phyloP scores from a whole-genome alignment of 345 rosid genomes.

The Pugionium dolabratum region DNA sequence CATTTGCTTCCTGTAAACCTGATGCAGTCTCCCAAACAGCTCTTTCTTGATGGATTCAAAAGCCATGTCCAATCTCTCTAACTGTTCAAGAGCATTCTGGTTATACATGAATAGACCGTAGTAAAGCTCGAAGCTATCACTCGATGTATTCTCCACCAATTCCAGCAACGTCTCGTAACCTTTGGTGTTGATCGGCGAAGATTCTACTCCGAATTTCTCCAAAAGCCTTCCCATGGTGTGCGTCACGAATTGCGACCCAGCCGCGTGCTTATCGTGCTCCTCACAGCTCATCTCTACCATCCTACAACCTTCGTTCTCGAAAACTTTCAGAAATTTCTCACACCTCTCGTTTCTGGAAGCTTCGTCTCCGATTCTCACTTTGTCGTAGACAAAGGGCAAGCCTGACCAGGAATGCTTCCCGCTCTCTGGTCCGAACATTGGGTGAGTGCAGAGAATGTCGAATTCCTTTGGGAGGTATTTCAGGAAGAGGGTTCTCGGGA shows the following conservation, averaged over 20 bases:
- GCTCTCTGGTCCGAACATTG: slow-evolving; percentile 46
- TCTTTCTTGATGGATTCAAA: slow-evolving; percentile 67
- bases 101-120: slow-evolving; percentile 75
- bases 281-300: slow-evolving; percentile 80
- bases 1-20: slow-evolving; percentile 51
- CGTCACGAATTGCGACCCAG: slow-evolving; percentile 76
- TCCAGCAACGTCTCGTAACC: slow-evolving; percentile 75
- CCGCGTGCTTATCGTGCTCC: slow-evolving; percentile 69
- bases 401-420: slow-evolving; percentile 38
- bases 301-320: slow-evolving; percentile 57
- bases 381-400: slow-evolving; percentile 38
- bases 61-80: slow-evolving; percentile 74
- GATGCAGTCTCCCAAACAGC: slow-evolving; percentile 51
- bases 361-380: slow-evolving; percentile 40
- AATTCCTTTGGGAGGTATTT: slow-evolving; percentile 39
- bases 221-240: slow-evolving; percentile 76
- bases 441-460: slow-evolving; percentile 47
- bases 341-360: slow-evolving; percentile 32
- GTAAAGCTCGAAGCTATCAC: slow-evolving; percentile 80
- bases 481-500: slow-evolving; percentile 35
- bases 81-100: slow-evolving; percentile 67
- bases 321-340: slow-evolving; percentile 30
- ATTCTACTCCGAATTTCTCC: slow-evolving; percentile 64
- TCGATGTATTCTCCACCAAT: slow-evolving; percentile 69
- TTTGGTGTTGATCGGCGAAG: slow-evolving; percentile 70